These are phyloP conservation scores for Marasmius sp. DNA, from an alignment of 1,284 basidiomycete species.

Conservation along the genomic window DNA sequence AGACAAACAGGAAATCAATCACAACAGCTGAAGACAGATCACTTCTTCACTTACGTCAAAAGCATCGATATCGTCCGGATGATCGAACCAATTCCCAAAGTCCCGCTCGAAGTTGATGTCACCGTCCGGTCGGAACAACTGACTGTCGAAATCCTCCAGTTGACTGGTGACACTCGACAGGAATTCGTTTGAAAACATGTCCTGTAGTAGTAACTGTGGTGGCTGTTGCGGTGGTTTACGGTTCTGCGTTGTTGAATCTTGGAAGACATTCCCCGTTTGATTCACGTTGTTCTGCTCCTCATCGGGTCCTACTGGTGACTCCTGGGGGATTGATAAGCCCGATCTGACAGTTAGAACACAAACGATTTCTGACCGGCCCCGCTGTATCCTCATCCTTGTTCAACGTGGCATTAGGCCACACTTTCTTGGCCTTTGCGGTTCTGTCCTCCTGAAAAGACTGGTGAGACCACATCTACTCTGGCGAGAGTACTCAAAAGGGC, in stretches of 20 bases:
- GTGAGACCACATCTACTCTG: no score
- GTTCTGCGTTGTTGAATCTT: not conserved
- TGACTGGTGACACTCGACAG: slow-evolving; percentile 36
- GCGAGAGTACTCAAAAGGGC: no score
- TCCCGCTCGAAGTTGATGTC: slow-evolving; percentile 65
- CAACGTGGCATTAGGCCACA: no score
- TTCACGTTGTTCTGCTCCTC: no score
- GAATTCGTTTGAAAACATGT: slow-evolving; percentile 41
- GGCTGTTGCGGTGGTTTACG: slow-evolving; percentile 13
- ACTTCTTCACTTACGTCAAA: slow-evolving; percentile 7
- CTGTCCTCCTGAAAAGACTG: no score
- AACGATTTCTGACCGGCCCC: no score
- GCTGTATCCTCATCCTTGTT: no score
- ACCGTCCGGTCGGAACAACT: slow-evolving; percentile 42
- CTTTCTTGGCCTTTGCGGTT: no score
- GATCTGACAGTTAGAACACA: no score
- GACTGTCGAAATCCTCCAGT: slow-evolving; percentile 44
- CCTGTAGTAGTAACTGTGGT: slow-evolving; percentile 16
- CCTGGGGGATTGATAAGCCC: no score
- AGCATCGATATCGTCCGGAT: slow-evolving; percentile 38
- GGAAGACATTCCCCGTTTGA: not conserved
- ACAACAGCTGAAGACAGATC: not conserved
- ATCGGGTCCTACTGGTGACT: no score
- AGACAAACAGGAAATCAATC: not conserved
- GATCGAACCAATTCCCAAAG: slow-evolving; percentile 68